Percentiles rank a stretch among this genome's conserved stretches.
These are phyloP conservation scores for Ministeria vibrans DNA, from an alignment of 78 protist genomes.

Conservation along the genomic window DNA sequence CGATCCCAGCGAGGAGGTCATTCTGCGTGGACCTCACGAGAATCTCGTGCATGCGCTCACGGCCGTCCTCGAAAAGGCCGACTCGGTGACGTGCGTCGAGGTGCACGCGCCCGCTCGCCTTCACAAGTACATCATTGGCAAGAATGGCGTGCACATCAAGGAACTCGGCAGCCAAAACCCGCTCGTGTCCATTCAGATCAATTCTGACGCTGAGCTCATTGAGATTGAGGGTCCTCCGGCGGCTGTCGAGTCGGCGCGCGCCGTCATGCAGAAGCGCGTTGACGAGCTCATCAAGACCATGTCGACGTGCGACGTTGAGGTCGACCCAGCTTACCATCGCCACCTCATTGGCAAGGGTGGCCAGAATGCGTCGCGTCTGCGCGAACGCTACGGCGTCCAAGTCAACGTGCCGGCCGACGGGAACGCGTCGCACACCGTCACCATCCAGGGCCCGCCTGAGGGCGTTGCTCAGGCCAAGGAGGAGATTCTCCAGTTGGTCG, in stretches of 20 bases:
- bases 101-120: not conserved
- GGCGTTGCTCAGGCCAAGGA: conserved; percentile 1
- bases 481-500: conserved; percentile 1
- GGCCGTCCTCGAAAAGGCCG: conserved; percentile 5
- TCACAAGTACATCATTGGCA: conserved; percentile 7
- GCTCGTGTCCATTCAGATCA: not conserved
- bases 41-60: conserved; percentile 2
- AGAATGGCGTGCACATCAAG: conserved; percentile 5
- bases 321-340: not conserved
- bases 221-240: conserved; percentile 15
- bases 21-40: not conserved
- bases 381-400: not conserved
- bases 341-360: conserved; percentile 17
- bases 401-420: not conserved
- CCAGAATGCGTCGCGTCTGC: not conserved
- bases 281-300: not conserved
- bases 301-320: not conserved
- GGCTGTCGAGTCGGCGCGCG: not conserved
- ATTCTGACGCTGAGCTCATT: not conserved
- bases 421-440: not conserved
- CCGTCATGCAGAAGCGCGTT: not conserved
- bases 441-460: not conserved
- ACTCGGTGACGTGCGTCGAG: not conserved
- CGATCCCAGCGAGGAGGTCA: not conserved
- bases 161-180: not conserved